Conservation (phyloP, 2,329 filamentous ascomycete genomes). For the Raffaelea deltoideospora region DNA sequence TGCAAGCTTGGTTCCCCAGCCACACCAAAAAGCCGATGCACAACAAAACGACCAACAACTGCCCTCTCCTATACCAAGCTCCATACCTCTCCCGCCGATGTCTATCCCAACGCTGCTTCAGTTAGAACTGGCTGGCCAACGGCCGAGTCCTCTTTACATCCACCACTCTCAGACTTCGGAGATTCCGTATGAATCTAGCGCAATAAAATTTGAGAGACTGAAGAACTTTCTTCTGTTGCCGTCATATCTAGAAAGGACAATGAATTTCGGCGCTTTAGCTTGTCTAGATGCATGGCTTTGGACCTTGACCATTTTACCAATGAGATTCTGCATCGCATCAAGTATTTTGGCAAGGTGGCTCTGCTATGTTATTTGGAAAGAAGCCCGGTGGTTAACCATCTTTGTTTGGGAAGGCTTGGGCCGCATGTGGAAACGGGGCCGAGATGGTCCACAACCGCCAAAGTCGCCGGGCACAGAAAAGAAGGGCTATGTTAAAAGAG, state of each 20-base stretch:
- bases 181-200: conserved; percentile 77
- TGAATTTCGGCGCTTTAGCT: conserved; percentile 77
- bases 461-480: background rate
- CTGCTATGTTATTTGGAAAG: conserved; percentile 54
- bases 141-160: conserved; percentile 51
- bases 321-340: conserved; percentile 72
- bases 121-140: conserved; percentile 45
- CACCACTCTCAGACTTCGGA: conserved; percentile 41
- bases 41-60: conserved; percentile 10
- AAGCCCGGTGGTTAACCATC: conserved; percentile 53
- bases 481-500: too few relatives aligned
- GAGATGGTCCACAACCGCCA: conserved; percentile 24
- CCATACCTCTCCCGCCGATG: conserved; percentile 50
- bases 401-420: conserved; percentile 73
- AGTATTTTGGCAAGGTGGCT: conserved; percentile 67
- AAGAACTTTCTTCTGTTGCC: conserved; percentile 79
- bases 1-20: background rate
- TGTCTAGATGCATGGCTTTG: conserved; percentile 95
- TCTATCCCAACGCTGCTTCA: conserved; percentile 50
- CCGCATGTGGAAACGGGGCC: conserved; percentile 55
- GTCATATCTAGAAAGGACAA: conserved; percentile 63
- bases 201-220: conserved; percentile 80
- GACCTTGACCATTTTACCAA: conserved; percentile 85
- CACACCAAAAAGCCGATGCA: background rate
- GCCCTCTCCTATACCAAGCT: conserved; percentile 33